phyloP scores from a whole-genome alignment of 2,329 filamentous ascomycete genomes.

The Drechmeria coniospora region DNA sequence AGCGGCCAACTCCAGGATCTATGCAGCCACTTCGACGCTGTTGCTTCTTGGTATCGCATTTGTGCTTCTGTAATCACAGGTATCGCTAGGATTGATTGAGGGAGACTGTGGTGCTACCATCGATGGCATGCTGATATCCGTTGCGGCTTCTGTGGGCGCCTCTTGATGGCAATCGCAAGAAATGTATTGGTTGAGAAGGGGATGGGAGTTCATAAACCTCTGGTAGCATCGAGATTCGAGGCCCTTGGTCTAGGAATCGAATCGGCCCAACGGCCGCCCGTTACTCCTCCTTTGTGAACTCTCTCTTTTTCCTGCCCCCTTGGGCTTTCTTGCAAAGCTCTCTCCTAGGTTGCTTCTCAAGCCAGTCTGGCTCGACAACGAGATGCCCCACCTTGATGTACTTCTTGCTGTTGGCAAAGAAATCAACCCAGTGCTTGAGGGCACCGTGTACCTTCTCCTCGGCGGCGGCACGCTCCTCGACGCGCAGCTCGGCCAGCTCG shows the following conservation, averaged over 20 bases:
- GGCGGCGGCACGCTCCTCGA: conserved; percentile 50
- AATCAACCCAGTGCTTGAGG: conserved; percentile 66
- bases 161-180: no score
- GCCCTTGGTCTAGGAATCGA: no score
- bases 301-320: conserved; percentile 38
- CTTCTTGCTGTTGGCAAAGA: conserved; percentile 67
- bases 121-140: no score
- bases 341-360: conserved; percentile 44
- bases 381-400: conserved; percentile 72
- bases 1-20: conserved; percentile 14
- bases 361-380: conserved; percentile 42
- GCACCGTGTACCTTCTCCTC: conserved; percentile 47
- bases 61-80: conserved; percentile 26
- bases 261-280: no score
- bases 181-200: no score
- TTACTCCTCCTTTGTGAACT: conserved; percentile 8
- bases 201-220: no score
- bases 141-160: no score
- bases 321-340: conserved; percentile 57
- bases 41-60: conserved; percentile 26
- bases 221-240: no score
- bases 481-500: conserved; percentile 36
- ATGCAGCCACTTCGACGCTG: conserved; percentile 26
- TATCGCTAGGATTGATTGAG: no score
- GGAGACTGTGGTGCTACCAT: no score